phyloP scores from a whole-genome alignment of 2,329 filamentous ascomycete genomes.

The Aspergillus transmontanensis region DNA sequence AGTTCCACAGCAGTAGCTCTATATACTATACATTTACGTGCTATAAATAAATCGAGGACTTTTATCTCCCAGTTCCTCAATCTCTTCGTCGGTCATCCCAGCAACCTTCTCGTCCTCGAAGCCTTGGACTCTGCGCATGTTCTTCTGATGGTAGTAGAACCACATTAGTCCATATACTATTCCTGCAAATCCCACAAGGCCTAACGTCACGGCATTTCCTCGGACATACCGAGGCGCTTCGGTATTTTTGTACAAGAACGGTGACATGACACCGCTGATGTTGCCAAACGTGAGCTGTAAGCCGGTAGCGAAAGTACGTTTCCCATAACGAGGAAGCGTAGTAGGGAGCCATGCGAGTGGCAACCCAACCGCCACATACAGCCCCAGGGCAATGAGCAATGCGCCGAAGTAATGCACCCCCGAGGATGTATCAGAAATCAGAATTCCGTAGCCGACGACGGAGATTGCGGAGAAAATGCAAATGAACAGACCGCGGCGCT shows the following conservation, averaged over 20 bases:
- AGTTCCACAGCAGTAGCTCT: not conserved
- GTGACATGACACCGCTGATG: constrained; percentile 70
- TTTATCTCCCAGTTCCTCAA: constrained; percentile 47
- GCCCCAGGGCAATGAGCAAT: constrained; percentile 72
- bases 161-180: constrained; percentile 59
- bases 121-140: constrained; percentile 44
- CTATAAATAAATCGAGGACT: constrained; percentile 45
- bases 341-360: constrained; percentile 62
- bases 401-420: constrained; percentile 75
- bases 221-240: constrained; percentile 62
- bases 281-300: constrained; percentile 73
- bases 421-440: constrained; percentile 62
- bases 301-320: constrained; percentile 71
- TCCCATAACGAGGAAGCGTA: constrained; percentile 74
- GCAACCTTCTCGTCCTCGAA: constrained; percentile 42
- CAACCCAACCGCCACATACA: constrained; percentile 64
- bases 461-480: constrained; percentile 65
- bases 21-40: constrained; percentile 27
- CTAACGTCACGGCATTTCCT: constrained; percentile 64
- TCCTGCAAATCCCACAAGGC: constrained; percentile 59
- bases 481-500: constrained; percentile 66
- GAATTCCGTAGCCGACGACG: constrained; percentile 68
- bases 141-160: constrained; percentile 54
- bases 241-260: constrained; percentile 55
- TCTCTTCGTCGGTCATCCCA: constrained; percentile 44